Evolutionary conservation across 208 protist species (phyloP).

Genomic region (Acanthamoeba castellanii): DNA sequence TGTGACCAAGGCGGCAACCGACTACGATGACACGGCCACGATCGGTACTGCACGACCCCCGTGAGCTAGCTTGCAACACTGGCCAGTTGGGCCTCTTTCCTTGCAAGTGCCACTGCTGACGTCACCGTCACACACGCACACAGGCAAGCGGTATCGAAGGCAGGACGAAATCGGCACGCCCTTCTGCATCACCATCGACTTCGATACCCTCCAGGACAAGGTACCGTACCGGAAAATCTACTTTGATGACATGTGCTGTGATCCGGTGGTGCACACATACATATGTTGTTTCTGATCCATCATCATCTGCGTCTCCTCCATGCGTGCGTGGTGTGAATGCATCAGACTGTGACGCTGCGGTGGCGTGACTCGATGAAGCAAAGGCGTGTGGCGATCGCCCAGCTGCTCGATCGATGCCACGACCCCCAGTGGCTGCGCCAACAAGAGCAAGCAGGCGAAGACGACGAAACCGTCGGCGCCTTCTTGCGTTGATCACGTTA

Average conservation of each 20-base stretch:
- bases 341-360: conserved; percentile 55
- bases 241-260: no score
- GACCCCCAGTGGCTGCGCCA: background rate
- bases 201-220: conserved; percentile 70
- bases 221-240: background rate
- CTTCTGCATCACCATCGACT: conserved; percentile 98
- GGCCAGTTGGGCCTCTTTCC: no score
- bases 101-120: background rate
- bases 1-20: background rate
- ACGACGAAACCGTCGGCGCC: no score
- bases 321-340: no score
- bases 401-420: conserved; percentile 3
- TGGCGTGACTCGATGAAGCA: conserved; percentile 67
- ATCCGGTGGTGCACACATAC: no score
- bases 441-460: background rate
- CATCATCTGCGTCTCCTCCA: no score
- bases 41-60: conserved; percentile 61
- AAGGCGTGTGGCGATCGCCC: background rate
- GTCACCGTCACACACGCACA: conserved; percentile 74
- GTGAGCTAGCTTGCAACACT: background rate
- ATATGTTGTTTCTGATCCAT: background rate
- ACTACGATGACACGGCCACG: conserved; percentile 66
- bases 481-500: background rate
- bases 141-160: conserved; percentile 97
- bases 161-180: conserved; percentile 99